A percentile compares a stretch with the other conserved stretches of the same genome.
These are phyloP conservation scores for Sporothrix humicola DNA, from an alignment of 2,329 filamentous ascomycete genomes.

Conservation along the genomic window DNA sequence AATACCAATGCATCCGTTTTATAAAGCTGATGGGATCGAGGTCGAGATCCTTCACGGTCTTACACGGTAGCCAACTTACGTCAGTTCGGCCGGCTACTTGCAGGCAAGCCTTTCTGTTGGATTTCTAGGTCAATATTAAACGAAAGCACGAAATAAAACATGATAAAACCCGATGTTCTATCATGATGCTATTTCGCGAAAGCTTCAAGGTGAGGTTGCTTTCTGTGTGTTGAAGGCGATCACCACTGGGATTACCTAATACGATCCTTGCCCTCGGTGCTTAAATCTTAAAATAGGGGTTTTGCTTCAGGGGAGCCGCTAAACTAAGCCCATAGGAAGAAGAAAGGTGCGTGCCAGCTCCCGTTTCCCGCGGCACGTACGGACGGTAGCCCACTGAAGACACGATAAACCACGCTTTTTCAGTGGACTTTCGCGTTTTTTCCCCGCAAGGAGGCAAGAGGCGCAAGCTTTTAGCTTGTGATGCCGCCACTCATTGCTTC, in stretches of 20 bases:
- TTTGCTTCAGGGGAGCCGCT: not conserved
- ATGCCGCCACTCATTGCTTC: constrained; percentile 5
- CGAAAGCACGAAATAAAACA: no score
- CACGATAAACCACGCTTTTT: no score
- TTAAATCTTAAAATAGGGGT: not conserved
- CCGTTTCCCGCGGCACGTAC: not conserved
- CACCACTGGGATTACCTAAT: constrained; percentile 1
- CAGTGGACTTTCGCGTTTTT: not conserved
- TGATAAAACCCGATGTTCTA: no score
- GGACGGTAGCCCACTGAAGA: no score
- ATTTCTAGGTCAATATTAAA: no score
- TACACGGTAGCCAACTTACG: no score
- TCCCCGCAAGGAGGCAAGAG: not conserved
- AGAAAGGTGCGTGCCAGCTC: not conserved
- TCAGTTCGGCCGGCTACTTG: no score
- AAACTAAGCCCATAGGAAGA: not conserved
- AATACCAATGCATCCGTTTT: no score
- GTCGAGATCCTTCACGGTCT: no score
- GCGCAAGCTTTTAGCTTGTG: not conserved
- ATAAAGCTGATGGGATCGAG: no score
- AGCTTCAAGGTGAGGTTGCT: not conserved
- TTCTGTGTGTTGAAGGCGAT: not conserved
- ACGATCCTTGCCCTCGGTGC: not conserved
- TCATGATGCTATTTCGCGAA: no score
- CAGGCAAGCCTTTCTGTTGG: no score